phyloP scores from a whole-genome alignment of 345 rosid species.

The Aquilaria malaccensis region DNA sequence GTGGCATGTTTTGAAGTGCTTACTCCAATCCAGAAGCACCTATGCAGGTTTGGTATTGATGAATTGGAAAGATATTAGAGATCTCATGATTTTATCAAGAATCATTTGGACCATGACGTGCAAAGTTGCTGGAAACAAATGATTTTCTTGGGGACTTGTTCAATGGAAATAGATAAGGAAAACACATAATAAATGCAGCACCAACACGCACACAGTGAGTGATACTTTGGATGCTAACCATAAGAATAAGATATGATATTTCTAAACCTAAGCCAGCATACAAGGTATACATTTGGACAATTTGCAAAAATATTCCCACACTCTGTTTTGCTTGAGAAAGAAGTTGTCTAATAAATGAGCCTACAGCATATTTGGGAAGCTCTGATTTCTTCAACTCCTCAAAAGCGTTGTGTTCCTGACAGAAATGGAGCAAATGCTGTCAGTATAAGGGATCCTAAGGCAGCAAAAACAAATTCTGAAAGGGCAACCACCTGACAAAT shows the following conservation, averaged over 20 bases:
- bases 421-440: constrained; percentile 2
- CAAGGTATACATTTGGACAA: no score
- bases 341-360: constrained; percentile 12
- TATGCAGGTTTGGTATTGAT: neutral
- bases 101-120: no score
- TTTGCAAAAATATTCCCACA: neutral
- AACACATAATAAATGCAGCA: constrained; percentile 4
- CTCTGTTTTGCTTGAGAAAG: neutral
- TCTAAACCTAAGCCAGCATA: neutral
- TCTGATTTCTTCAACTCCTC: constrained; percentile 29
- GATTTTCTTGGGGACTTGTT: neutral
- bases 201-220: neutral
- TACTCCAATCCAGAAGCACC: neutral
- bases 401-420: constrained; percentile 27
- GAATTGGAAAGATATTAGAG: no score
- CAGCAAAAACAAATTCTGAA: neutral
- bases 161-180: neutral
- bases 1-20: neutral
- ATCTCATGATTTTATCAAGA: no score
- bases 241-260: neutral
- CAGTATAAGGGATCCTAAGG: neutral
- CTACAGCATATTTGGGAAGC: constrained; percentile 58
- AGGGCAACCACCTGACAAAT: neutral
- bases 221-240: neutral
- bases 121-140: neutral